Evolutionary conservation across 2,329 filamentous ascomycete species (phyloP).

Genomic region (Beauveria sp.): DNA sequence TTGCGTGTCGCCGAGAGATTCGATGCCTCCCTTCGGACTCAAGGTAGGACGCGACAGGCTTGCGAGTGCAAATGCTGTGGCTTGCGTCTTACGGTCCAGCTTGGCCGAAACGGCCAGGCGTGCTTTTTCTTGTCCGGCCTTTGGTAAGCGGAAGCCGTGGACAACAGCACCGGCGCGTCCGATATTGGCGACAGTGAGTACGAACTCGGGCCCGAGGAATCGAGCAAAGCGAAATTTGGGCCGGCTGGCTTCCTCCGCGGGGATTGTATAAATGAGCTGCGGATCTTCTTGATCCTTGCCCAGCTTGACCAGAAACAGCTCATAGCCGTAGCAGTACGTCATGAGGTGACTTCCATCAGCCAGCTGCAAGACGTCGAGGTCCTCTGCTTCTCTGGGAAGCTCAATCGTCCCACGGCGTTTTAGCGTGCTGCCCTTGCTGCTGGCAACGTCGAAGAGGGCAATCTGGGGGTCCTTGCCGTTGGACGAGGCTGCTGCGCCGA

Average conservation of each 20-base stretch:
- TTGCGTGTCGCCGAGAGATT: conserved; percentile 57
- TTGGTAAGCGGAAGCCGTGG: conserved; percentile 47
- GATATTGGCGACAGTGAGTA: conserved; percentile 50
- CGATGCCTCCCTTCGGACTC: conserved; percentile 21
- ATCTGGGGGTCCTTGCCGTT: conserved; percentile 70
- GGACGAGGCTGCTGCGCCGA: conserved; percentile 74
- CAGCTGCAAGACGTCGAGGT: conserved; percentile 60
- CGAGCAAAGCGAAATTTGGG: conserved; percentile 51
- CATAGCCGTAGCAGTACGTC: conserved; percentile 69
- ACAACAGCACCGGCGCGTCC: conserved; percentile 49
- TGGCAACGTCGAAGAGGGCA: conserved; percentile 75
- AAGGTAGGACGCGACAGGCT: conserved; percentile 53
- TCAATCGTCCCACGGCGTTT: conserved; percentile 42
- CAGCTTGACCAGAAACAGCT: conserved; percentile 62
- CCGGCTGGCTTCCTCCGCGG: conserved; percentile 37
- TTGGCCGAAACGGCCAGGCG: conserved; percentile 44
- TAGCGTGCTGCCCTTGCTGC: conserved; percentile 42
- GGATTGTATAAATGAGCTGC: conserved; percentile 48
- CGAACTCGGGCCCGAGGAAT: conserved; percentile 49
- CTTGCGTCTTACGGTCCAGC: conserved; percentile 61
- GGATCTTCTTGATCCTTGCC: conserved; percentile 41
- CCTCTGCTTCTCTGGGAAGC: conserved; percentile 51
- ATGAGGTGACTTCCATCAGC: conserved; percentile 59
- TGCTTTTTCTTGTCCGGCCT: conserved; percentile 29
- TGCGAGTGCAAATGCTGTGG: conserved; percentile 70